Evolutionary conservation across 768 basidiomycete species (phyloP).

Genomic region (Tricholoma flavovirens): DNA sequence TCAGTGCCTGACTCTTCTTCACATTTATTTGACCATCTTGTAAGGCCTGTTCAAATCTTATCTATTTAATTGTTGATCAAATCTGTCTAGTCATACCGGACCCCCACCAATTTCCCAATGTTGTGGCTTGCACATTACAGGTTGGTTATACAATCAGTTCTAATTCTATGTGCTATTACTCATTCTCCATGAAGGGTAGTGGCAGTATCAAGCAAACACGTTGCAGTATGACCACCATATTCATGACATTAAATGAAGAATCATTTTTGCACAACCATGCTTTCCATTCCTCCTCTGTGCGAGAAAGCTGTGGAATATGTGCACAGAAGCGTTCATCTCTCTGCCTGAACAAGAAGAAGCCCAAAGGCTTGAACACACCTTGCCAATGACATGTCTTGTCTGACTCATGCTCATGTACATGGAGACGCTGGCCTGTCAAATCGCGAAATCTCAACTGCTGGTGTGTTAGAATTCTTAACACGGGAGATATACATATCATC

Average conservation of each 20-base stretch:
- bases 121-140: too few species aligned
- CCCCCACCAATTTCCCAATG: too few species aligned
- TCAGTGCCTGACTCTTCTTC: too few species aligned
- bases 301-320: not conserved
- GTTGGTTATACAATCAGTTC: too few species aligned
- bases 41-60: too few species aligned
- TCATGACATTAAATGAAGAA: not conserved
- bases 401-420: not conserved
- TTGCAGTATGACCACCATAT: not conserved
- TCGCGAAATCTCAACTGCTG: not conserved
- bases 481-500: not conserved
- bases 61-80: too few species aligned
- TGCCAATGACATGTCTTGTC: not conserved
- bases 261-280: not conserved
- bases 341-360: not conserved
- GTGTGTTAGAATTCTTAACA: not conserved
- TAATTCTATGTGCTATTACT: not conserved
- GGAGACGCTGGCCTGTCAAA: not conserved
- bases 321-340: not conserved
- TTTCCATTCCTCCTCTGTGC: not conserved
- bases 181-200: not conserved
- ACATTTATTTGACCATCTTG: too few species aligned
- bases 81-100: too few species aligned
- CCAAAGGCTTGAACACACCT: not conserved
- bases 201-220: not conserved